A percentile compares a stretch with the other conserved stretches of the same genome.
Conservation (phyloP, 257 asterid genomes). For the Lavandula angustifolia region DNA sequence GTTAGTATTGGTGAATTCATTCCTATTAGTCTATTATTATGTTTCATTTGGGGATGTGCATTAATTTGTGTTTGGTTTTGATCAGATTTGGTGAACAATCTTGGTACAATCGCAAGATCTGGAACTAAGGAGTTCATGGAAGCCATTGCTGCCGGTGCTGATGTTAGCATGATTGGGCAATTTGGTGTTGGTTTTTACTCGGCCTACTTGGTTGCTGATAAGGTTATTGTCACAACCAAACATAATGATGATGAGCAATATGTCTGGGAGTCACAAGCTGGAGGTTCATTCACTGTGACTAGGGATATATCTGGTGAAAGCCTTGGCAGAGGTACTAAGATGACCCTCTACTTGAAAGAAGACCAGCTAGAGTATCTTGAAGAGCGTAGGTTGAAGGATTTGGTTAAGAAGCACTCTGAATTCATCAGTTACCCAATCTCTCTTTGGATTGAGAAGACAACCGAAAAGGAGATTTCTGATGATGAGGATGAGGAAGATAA, state of each 20-base stretch:
- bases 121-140: constrained; percentile 71
- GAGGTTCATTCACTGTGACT: constrained; percentile 61
- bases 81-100: constrained; percentile 68
- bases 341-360: constrained; percentile 52
- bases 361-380: constrained; percentile 70
- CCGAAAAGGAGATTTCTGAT: constrained; percentile 64
- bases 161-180: constrained; percentile 71
- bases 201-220: constrained; percentile 61
- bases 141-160: constrained; percentile 67
- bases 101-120: constrained; percentile 63
- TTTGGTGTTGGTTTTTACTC: constrained; percentile 70
- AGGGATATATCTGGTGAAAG: constrained; percentile 54
- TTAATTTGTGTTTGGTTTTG: background rate
- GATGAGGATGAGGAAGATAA: constrained; percentile 69
- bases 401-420: constrained; percentile 63
- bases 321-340: constrained; percentile 65
- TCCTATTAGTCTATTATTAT: background rate
- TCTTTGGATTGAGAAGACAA: constrained; percentile 62
- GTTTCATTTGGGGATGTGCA: no score
- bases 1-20: constrained; percentile 30
- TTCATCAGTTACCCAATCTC: constrained; percentile 67
- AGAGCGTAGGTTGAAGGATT: constrained; percentile 61
- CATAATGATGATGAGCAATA: constrained; percentile 63
- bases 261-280: constrained; percentile 69
- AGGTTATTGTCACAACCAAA: constrained; percentile 55